These are phyloP conservation scores for Lentinula raphanica DNA, from an alignment of 768 basidiomycete genomes.

Conservation along the genomic window DNA sequence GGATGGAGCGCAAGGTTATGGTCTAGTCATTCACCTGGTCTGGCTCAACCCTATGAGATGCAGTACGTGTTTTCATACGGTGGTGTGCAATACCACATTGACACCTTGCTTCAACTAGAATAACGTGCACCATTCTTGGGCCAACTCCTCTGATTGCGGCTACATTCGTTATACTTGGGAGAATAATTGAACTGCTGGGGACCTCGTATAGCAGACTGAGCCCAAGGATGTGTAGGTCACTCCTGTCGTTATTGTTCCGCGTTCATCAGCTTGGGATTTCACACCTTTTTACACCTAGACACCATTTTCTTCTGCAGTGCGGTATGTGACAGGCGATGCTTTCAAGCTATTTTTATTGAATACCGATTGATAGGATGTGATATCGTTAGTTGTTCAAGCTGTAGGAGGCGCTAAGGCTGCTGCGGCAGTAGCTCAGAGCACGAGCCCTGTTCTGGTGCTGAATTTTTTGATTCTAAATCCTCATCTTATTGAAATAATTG, in stretches of 20 bases:
- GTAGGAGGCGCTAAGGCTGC: slow-evolving; percentile 4
- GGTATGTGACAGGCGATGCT: background rate
- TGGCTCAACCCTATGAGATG: slow-evolving; percentile 32
- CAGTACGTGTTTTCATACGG: slow-evolving; percentile 20
- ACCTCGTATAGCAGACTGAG: slow-evolving; percentile 30
- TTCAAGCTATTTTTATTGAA: background rate
- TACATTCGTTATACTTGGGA: slow-evolving; percentile 42
- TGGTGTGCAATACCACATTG: background rate
- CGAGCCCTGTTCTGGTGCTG: background rate
- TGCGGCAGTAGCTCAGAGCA: background rate
- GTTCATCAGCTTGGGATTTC: background rate
- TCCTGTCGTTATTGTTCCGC: background rate
- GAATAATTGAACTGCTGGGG: slow-evolving; percentile 30
- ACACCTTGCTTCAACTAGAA: slow-evolving; percentile 20
- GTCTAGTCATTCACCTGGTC: slow-evolving; percentile 20
- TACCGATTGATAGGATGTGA: background rate
- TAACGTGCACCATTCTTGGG: slow-evolving; percentile 39
- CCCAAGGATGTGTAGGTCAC: slow-evolving; percentile 29
- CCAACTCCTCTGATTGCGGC: slow-evolving; percentile 44
- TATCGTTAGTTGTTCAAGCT: slow-evolving; percentile 5
- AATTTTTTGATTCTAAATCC: background rate
- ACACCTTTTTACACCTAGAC: background rate
- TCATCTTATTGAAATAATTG: background rate
- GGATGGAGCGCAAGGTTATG: slow-evolving; percentile 35
- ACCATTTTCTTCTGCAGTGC: slow-evolving; percentile 2